These are phyloP conservation scores for Phaffia rhodozyma DNA, from an alignment of 1,284 basidiomycete species.

Conservation along the genomic window DNA sequence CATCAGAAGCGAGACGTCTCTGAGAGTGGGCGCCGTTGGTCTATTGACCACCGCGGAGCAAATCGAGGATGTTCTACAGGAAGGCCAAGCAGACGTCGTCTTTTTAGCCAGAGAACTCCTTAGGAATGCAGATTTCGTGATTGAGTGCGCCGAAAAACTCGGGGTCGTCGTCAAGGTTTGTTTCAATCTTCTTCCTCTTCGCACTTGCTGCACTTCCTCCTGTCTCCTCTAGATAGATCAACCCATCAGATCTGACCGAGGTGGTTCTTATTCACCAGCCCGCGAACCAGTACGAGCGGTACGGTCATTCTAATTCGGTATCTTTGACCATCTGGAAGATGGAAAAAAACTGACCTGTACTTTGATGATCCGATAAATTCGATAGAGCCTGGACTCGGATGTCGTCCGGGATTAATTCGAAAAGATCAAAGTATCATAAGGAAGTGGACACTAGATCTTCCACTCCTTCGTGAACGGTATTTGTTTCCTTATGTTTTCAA, in stretches of 20 bases:
- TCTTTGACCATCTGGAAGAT: not conserved
- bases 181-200: not conserved
- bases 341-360: not conserved
- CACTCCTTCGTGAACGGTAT: too few species aligned
- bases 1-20: conserved; percentile 51
- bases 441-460: too few species aligned
- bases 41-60: conserved; percentile 53
- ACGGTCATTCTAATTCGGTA: conserved; percentile 7
- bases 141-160: conserved; percentile 31
- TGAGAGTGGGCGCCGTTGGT: conserved; percentile 54
- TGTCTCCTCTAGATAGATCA: too few species aligned
- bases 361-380: conserved; percentile 45
- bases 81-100: conserved; percentile 55
- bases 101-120: conserved; percentile 50
- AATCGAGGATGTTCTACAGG: conserved; percentile 53
- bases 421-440: too few species aligned
- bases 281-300: conserved; percentile 30
- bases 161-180: conserved; percentile 31
- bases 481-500: too few species aligned
- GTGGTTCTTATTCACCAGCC: conserved; percentile 7
- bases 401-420: conserved; percentile 13
- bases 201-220: too few species aligned
- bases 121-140: conserved; percentile 35
- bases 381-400: conserved; percentile 49
- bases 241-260: not conserved